Percentiles rank a stretch among this genome's conserved stretches.
Evolutionary conservation across 257 asterid species (phyloP).

Genomic region (Gentiana straminea): DNA sequence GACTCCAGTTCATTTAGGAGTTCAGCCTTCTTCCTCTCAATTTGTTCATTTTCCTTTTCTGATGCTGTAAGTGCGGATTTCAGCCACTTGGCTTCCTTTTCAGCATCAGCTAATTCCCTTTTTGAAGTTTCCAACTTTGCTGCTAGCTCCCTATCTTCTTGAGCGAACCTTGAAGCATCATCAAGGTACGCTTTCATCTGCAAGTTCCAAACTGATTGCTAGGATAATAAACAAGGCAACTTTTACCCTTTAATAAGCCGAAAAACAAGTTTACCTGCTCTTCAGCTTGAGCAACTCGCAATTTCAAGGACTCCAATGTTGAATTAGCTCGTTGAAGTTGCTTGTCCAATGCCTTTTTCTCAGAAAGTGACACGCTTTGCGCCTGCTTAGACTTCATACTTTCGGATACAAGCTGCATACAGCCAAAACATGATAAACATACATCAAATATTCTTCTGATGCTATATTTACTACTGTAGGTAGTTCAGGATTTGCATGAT

Average conservation of each 20-base stretch:
- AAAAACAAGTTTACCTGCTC: conserved; percentile 49
- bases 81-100: conserved; percentile 86
- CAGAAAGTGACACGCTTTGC: conserved; percentile 52
- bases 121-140: conserved; percentile 53
- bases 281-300: conserved; percentile 52
- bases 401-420: conserved; percentile 82
- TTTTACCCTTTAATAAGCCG: neutral
- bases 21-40: conserved; percentile 63
- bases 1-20: conserved; percentile 47
- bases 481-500: conserved; percentile 1
- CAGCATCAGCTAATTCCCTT: conserved; percentile 87
- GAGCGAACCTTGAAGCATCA: conserved; percentile 50
- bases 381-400: conserved; percentile 92
- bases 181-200: conserved; percentile 59
- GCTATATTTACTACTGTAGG: conserved; percentile 6
- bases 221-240: conserved; percentile 5
- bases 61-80: conserved; percentile 54
- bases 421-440: neutral
- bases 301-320: conserved; percentile 54
- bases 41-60: conserved; percentile 90
- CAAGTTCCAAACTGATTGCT: conserved; percentile 21
- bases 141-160: conserved; percentile 62
- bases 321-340: conserved; percentile 56
- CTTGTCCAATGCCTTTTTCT: conserved; percentile 47
- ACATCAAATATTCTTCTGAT: conserved; percentile 5